Evolutionary conservation across 2,329 filamentous ascomycete species (phyloP).

Genomic region (Biscogniauxia marginata): DNA sequence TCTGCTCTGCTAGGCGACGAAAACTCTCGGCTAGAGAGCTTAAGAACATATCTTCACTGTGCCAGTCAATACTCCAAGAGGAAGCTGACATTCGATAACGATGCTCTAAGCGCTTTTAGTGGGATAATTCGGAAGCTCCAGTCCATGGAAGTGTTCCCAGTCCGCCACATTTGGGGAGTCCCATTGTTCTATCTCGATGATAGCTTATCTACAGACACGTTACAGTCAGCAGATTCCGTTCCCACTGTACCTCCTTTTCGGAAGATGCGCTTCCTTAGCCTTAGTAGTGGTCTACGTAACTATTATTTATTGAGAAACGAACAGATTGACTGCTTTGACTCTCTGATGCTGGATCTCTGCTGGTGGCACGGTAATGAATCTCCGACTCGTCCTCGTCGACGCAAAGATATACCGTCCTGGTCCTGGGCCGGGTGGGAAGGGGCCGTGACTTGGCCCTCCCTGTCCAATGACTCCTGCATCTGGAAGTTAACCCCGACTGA

Average conservation of each 20-base stretch:
- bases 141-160: constrained; percentile 7
- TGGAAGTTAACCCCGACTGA: constrained; percentile 1
- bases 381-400: constrained; percentile 4
- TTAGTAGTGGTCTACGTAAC: not conserved
- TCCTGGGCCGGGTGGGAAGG: constrained; percentile 19
- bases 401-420: constrained; percentile 13
- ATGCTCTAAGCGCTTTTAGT: constrained; percentile 15
- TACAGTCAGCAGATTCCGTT: not conserved
- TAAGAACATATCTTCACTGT: constrained; percentile 11
- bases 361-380: constrained; percentile 14
- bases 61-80: constrained; percentile 14
- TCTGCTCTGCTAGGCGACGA: not conserved
- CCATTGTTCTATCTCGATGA: constrained; percentile 13
- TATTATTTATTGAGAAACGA: not conserved
- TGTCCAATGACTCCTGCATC: constrained; percentile 3
- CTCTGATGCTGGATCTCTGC: constrained; percentile 1
- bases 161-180: constrained; percentile 16
- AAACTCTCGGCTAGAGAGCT: constrained; percentile 1
- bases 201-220: not conserved
- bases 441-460: constrained; percentile 8
- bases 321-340: constrained; percentile 1
- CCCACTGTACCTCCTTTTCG: not conserved
- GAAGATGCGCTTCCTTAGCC: not conserved
- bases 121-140: constrained; percentile 15
- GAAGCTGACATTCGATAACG: constrained; percentile 11